Conservation (phyloP, 2,329 filamentous ascomycete genomes). For the Arthrinium phaeospermum region DNA sequence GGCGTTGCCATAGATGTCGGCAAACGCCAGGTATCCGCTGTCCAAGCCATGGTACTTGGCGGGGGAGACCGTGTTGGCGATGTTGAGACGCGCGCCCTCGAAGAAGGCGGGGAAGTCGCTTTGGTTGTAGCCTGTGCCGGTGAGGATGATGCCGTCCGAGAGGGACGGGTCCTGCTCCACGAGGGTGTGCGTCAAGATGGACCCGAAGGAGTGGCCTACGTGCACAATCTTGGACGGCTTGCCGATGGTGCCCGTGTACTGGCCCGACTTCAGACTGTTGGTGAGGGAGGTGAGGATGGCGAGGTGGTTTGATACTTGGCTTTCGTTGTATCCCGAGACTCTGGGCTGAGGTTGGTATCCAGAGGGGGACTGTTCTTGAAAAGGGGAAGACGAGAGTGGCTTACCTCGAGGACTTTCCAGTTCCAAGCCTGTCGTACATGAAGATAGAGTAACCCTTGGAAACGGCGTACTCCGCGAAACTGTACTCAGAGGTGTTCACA, state of each 20-base stretch:
- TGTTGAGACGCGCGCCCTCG: neutral
- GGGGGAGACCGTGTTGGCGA: neutral
- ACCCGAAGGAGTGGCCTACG: conserved; percentile 35
- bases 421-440: neutral
- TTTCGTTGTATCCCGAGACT: neutral
- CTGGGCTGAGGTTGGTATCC: neutral
- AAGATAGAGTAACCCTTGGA: neutral
- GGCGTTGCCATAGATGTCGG: conserved; percentile 14
- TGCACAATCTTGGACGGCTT: conserved; percentile 26
- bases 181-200: conserved; percentile 36
- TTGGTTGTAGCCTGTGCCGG: conserved; percentile 41
- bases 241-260: neutral
- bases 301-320: neutral
- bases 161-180: conserved; percentile 39
- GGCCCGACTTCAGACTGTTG: neutral
- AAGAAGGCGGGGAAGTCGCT: conserved; percentile 17
- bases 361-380: neutral
- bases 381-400: rapidly evolving
- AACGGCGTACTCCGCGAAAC: neutral
- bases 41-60: neutral
- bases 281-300: neutral
- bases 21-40: neutral
- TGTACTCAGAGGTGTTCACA: neutral
- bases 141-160: conserved; percentile 45
- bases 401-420: neutral